Percentiles rank a stretch among this genome's conserved stretches.
These are phyloP conservation scores for Raphanus sativus DNA, from an alignment of 345 rosid species.

Conservation along the genomic window DNA sequence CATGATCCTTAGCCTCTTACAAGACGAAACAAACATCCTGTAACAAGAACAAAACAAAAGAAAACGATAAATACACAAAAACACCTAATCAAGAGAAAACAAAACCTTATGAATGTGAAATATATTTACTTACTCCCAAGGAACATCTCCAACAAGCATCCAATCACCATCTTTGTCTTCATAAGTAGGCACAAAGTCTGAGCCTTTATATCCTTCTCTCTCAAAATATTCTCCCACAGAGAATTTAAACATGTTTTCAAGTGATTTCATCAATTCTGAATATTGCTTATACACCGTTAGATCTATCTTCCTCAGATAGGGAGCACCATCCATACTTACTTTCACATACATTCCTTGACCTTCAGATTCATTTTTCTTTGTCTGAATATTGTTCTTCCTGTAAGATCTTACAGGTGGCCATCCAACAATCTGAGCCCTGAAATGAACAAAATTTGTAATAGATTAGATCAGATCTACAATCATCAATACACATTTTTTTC, in stretches of 20 bases:
- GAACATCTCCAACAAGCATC: constrained; percentile 94
- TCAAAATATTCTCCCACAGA: constrained; percentile 61
- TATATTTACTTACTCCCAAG: constrained; percentile 53
- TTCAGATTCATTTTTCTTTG: constrained; percentile 56
- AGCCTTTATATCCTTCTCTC: constrained; percentile 83
- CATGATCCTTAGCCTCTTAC: constrained; percentile 89
- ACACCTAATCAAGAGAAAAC: not conserved
- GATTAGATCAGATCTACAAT: constrained; percentile 16
- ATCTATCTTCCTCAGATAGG: constrained; percentile 79
- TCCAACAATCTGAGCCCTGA: constrained; percentile 69
- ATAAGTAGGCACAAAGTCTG: constrained; percentile 75
- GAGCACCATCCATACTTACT: constrained; percentile 96
- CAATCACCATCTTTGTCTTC: constrained; percentile 90
- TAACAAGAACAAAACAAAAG: constrained; percentile 21
- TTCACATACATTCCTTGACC: constrained; percentile 57
- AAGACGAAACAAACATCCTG: constrained; percentile 88
- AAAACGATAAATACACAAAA: constrained; percentile 7
- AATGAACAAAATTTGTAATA: not conserved
- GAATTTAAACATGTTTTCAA: constrained; percentile 78
- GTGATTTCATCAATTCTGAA: constrained; percentile 57
- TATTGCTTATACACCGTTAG: constrained; percentile 61
- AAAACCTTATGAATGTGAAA: not conserved
- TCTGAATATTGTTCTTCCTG: constrained; percentile 50
- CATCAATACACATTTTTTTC: not conserved
- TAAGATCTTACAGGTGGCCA: constrained; percentile 80